Percentiles rank a stretch among this genome's conserved stretches.
phyloP scores from a whole-genome alignment of 331 rosid species.

The Malus hybrid region DNA sequence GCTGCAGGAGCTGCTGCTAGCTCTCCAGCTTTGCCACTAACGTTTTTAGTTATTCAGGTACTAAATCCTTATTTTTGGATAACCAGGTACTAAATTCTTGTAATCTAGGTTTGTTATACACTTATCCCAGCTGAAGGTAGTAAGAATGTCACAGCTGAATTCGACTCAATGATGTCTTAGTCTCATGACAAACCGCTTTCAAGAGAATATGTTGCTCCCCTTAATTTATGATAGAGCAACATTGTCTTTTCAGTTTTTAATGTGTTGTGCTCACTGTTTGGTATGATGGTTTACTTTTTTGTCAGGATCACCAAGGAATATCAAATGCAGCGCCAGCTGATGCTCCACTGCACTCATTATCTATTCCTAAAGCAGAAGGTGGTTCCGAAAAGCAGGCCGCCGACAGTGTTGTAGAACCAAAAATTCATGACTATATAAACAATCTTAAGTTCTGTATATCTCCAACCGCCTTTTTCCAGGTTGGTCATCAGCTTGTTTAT shows the following conservation, averaged over 20 bases:
- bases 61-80: slow-evolving; percentile 8
- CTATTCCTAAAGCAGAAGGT: slow-evolving; percentile 25
- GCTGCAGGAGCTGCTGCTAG: slow-evolving; percentile 46
- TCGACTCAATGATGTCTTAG: neutral
- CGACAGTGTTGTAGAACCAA: slow-evolving; percentile 34
- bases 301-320: slow-evolving; percentile 89
- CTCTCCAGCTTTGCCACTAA: slow-evolving; percentile 63
- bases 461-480: slow-evolving; percentile 98
- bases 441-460: slow-evolving; percentile 79
- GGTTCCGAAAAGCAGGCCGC: slow-evolving; percentile 31
- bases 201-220: neutral
- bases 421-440: slow-evolving; percentile 80
- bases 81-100: neutral
- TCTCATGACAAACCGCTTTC: neutral
- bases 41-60: slow-evolving; percentile 84
- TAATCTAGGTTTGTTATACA: neutral
- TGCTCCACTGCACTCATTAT: slow-evolving; percentile 56
- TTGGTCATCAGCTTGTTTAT: slow-evolving; percentile 19
- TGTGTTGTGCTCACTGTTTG: neutral
- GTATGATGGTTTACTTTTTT: slow-evolving; percentile 8
- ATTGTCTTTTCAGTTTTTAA: slow-evolving; percentile 8
- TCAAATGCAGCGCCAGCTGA: slow-evolving; percentile 88
- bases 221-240: slow-evolving; percentile 4
- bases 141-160: neutral
- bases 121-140: neutral